These are phyloP conservation scores for Helotiales sp. DNA, from an alignment of 2,329 filamentous ascomycete genomes.

Conservation along the genomic window DNA sequence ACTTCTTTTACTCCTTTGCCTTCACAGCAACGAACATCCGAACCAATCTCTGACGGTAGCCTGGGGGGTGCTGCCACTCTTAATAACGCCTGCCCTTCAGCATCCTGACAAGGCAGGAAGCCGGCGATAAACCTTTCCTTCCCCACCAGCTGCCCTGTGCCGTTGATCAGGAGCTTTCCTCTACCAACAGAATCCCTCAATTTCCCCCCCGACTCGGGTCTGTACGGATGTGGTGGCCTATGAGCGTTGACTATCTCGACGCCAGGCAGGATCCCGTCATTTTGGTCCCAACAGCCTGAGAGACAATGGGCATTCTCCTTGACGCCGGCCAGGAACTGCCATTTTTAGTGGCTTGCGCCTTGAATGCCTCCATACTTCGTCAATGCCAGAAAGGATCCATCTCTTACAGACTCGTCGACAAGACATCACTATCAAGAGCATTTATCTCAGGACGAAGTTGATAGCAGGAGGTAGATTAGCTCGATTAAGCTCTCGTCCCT, in stretches of 20 bases:
- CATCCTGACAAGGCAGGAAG: slow-evolving; percentile 1
- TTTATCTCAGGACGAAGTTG: background rate
- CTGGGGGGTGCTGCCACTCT: background rate
- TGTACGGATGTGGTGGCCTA: background rate
- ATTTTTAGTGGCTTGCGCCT: background rate
- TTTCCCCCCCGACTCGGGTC: slow-evolving; percentile 1
- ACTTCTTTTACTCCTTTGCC: slow-evolving; percentile 4
- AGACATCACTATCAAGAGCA: background rate
- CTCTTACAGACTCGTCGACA: background rate
- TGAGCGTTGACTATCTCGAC: background rate
- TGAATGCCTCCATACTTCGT: background rate
- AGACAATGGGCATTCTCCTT: slow-evolving; percentile 2
- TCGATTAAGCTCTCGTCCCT: background rate
- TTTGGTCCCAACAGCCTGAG: background rate
- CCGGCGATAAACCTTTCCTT: background rate
- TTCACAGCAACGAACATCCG: slow-evolving; percentile 3
- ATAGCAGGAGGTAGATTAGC: background rate
- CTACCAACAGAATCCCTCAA: background rate
- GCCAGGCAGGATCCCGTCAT: background rate
- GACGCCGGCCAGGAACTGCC: background rate
- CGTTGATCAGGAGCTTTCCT: background rate
- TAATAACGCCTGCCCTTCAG: slow-evolving; percentile 2
- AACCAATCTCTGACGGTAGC: slow-evolving; percentile 5
- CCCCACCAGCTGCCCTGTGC: background rate
- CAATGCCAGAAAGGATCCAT: background rate